A percentile compares a stretch with the other conserved stretches of the same genome.
These are phyloP conservation scores for Tylopilus sp. DNA, from an alignment of 1,284 basidiomycete species.

Conservation along the genomic window DNA sequence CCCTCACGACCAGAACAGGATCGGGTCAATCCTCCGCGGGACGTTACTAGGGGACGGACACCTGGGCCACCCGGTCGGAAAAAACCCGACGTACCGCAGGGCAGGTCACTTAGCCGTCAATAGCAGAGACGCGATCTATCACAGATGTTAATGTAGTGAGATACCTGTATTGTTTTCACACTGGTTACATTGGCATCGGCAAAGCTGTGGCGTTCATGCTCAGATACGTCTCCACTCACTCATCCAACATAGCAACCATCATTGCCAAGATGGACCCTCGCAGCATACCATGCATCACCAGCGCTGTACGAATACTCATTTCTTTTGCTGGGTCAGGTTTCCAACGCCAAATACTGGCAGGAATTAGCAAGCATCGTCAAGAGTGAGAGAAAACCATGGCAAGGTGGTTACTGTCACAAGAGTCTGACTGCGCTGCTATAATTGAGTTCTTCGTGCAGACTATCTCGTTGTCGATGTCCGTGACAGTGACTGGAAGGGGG, in stretches of 20 bases:
- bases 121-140: conserved; percentile 15
- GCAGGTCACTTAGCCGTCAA: conserved; percentile 25
- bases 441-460: conserved; percentile 35
- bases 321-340: conserved; percentile 5
- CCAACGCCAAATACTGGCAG: conserved; percentile 36
- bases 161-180: conserved; percentile 6
- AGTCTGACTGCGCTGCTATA: background rate
- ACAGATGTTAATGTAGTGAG: conserved; percentile 8
- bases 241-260: conserved; percentile 5
- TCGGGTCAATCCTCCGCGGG: conserved; percentile 10
- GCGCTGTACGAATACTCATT: conserved; percentile 19
- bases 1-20: conserved; percentile 16
- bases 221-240: background rate
- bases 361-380: conserved; percentile 67
- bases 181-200: background rate
- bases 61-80: conserved; percentile 25
- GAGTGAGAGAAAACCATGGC: conserved; percentile 50
- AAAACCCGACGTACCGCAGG: conserved; percentile 18
- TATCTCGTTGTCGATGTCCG: conserved; percentile 76
- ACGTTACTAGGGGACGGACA: conserved; percentile 24
- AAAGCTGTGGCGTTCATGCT: conserved; percentile 9
- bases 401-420: conserved; percentile 25
- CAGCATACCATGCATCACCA: conserved; percentile 24
- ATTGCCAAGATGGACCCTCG: conserved; percentile 14
- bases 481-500: conserved; percentile 71